A percentile compares a stretch with the other conserved stretches of the same genome.
Conservation (phyloP, 179 eudicot species). For the Vitellaria paradoxa region DNA sequence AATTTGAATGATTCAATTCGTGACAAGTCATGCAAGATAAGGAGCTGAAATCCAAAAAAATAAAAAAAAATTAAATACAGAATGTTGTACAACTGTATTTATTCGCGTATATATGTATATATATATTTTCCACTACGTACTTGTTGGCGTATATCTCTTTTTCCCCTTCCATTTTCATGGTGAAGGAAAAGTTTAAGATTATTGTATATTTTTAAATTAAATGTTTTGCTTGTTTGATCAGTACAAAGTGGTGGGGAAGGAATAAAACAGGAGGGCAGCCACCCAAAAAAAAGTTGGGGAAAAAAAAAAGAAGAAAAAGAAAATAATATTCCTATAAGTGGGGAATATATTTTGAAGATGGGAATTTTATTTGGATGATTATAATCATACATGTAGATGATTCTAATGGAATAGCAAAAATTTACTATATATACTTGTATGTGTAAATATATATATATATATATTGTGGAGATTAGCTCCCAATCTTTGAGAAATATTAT, state of each 20-base stretch:
- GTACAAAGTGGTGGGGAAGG: neutral
- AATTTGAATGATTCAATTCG: neutral
- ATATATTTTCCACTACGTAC: neutral
- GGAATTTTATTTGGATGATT: conserved; percentile 6
- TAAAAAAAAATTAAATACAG: neutral
- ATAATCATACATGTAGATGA: neutral
- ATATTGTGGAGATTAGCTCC: too few relatives aligned
- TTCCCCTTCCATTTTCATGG: neutral
- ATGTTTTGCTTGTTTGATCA: too few relatives aligned
- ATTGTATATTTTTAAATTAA: neutral
- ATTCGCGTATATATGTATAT: neutral
- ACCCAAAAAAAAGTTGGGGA: neutral
- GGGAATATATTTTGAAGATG: conserved; percentile 16
- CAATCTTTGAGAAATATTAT: neutral
- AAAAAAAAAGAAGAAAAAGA: neutral
- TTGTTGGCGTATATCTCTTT: too few relatives aligned
- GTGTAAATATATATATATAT: too few relatives aligned
- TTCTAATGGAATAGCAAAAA: neutral
- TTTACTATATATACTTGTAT: too few relatives aligned
- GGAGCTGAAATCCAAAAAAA: neutral
- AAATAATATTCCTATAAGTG: neutral
- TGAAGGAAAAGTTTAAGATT: neutral
- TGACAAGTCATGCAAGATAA: neutral
- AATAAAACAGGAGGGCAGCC: conserved; percentile 6
- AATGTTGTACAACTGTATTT: neutral